phyloP scores from a whole-genome alignment of 805 yeast species.

The Lipomyces starkeyi region DNA sequence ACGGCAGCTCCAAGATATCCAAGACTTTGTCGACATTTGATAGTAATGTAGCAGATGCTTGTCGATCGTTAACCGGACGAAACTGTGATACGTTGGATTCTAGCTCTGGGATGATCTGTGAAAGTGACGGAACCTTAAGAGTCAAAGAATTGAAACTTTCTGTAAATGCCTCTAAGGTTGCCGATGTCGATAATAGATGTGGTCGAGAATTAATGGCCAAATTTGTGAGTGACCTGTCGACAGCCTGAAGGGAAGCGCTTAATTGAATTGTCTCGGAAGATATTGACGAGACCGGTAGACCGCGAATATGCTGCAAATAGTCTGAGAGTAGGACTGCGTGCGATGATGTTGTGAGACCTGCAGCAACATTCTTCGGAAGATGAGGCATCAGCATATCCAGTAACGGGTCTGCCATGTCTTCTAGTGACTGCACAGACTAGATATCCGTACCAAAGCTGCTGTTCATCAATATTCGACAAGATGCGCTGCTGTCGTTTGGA shows the following conservation, averaged over 20 bases:
- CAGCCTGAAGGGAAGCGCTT: slow-evolving; percentile 31
- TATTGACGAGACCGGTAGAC: slow-evolving; percentile 37
- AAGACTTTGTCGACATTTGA: slow-evolving; percentile 72
- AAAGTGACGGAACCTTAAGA: slow-evolving; percentile 27
- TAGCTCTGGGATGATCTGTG: slow-evolving; percentile 21
- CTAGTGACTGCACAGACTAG: background rate
- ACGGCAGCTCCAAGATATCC: slow-evolving; percentile 83
- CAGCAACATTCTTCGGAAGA: slow-evolving; percentile 24
- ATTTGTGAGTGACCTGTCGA: slow-evolving; percentile 35
- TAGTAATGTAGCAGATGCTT: slow-evolving; percentile 51
- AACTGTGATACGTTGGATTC: slow-evolving; percentile 25
- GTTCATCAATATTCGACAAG: background rate
- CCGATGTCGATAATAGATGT: slow-evolving; percentile 32
- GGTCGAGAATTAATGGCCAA: slow-evolving; percentile 33
- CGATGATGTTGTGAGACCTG: background rate
- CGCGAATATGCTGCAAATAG: slow-evolving; percentile 41
- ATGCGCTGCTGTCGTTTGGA: background rate
- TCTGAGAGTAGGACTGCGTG: slow-evolving; percentile 16
- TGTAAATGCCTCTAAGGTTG: slow-evolving; percentile 35
- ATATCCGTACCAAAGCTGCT: background rate
- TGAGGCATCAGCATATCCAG: slow-evolving; percentile 35
- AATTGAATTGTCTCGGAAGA: slow-evolving; percentile 33
- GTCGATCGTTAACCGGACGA: slow-evolving; percentile 32
- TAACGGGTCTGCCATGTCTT: slow-evolving; percentile 39
- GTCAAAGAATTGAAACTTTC: slow-evolving; percentile 38